phyloP scores from a whole-genome alignment of 495 filamentous ascomycete genomes.

The Massariosphaeria phaeospora region DNA sequence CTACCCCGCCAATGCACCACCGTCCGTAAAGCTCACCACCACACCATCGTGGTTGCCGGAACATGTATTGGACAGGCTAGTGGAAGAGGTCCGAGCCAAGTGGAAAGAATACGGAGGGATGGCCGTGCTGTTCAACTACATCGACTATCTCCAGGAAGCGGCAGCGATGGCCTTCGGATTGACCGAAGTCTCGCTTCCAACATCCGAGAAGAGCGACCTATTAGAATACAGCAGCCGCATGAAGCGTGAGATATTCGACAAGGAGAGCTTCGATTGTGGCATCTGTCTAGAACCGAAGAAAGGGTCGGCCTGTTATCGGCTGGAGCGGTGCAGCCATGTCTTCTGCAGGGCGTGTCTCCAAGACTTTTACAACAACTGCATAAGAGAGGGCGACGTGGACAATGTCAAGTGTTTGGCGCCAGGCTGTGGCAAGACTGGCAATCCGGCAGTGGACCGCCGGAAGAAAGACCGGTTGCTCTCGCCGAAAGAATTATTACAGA shows the following conservation, averaged over 20 bases:
- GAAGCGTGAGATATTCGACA: slow-evolving; percentile 67
- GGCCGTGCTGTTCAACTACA: slow-evolving; percentile 76
- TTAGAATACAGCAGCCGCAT: slow-evolving; percentile 73
- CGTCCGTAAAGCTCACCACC: slow-evolving; percentile 60
- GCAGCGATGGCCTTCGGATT: slow-evolving; percentile 75
- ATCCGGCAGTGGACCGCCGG: slow-evolving; percentile 40
- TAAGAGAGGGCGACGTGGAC: slow-evolving; percentile 75
- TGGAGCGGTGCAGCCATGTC: slow-evolving; percentile 79
- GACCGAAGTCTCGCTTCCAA: slow-evolving; percentile 52
- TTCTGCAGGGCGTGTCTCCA: slow-evolving; percentile 82
- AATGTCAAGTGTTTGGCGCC: slow-evolving; percentile 72
- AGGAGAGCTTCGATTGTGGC: slow-evolving; percentile 82
- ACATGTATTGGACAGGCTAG: slow-evolving; percentile 52
- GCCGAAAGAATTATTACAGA: slow-evolving; percentile 83
- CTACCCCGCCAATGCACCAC: slow-evolving; percentile 68
- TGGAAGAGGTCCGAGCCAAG: slow-evolving; percentile 55
- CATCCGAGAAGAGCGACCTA: slow-evolving; percentile 64
- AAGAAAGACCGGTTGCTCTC: slow-evolving; percentile 60
- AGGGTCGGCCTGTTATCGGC: slow-evolving; percentile 69
- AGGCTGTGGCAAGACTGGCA: slow-evolving; percentile 47
- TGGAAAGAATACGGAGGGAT: slow-evolving; percentile 82
- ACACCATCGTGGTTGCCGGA: slow-evolving; percentile 66
- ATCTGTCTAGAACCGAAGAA: slow-evolving; percentile 92
- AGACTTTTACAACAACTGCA: slow-evolving; percentile 83
- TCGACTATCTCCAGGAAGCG: slow-evolving; percentile 78